Evolutionary conservation across 139 green algal species (phyloP), one percentile per base, ranked within the genome.

Genomic region (Chlorella sp.): DNA sequence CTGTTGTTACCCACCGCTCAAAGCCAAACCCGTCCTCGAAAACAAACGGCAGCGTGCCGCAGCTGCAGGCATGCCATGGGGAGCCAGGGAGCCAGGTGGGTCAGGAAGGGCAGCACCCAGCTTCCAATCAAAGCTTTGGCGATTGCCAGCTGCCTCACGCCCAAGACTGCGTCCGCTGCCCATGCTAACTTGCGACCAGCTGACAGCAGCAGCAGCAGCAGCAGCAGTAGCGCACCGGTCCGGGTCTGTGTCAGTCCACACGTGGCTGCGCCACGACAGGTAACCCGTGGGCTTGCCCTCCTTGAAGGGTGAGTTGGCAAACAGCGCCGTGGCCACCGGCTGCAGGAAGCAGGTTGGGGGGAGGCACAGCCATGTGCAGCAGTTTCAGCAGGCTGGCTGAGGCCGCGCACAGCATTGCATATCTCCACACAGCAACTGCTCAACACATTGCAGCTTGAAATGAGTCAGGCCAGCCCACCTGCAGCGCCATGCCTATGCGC

Each of bases 251-350:
- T 99, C 97, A 2, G 91, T 96, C 97, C 97, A 99, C 79, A 99
- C 95, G 76, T 98, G 89, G 34, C 89, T 92, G 21, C 94, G 87
- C 85, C 84, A 93, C 79, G 87, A 94, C 41, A 93, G 34, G 85
- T 89, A 95, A 4, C 94, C 97, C 55, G 90, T 97, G 67, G 93
- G 91, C 89, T 97, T 95, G 76, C 97, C 96, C 87, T 99, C 95
- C 67, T 92, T 94, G 88, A 99, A 98, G 23, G 97, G 97, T 2
- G 95, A 98, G 90, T 98, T 98, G 65, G 97, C 97, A 91, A 99
- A 99, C 63, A 99, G 92, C 30, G 97, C 97, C 25, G 97, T 98
- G 1, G 97, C 96, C n/a, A 99, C 84, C 30, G 96, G 96, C 90
- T 99, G 97, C 67, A 68, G 25, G 13, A 11, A 38, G 16, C 3